Base-by-base conservation (phyloP, 2,329 filamentous ascomycete species). In the Penicillium sp. region DNA sequence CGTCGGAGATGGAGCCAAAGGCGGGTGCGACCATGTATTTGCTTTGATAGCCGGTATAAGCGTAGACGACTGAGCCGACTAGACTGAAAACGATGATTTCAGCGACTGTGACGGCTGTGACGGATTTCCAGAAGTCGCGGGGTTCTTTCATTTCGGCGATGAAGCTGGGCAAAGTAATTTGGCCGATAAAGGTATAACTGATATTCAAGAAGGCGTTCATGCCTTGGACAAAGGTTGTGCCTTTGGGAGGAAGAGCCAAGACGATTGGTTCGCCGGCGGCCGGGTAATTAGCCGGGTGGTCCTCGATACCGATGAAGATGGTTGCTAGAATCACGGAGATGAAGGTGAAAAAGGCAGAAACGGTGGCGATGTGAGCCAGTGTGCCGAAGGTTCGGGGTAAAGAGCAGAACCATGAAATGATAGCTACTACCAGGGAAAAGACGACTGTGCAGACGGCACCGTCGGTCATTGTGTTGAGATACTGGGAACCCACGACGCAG, bases 181-280 rank as follows among this genome's bases (percentile, higher is more conserved):
- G 92, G 0, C 92, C 92, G 61, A 97, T 96, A 68, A 97, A 96
- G 0, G 92, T 96, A 70, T 96, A 97, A 74, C 87, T 90, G 68
- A 97, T 97, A 74, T 97, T 97, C 70, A 97, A 81, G 73, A 96
- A 96, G 0, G 92, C 92, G 46, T 86, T 91, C 80, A 96, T 87
- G 18, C 87, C 91, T 2, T 81, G 78, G 3, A 96, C 89, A 61
- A 95, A 96, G 0, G 88, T 89, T 0, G 90, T 95, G 15, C 86
- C 84, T 2, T 78, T 71, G 2, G 85, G 73, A 0, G 91, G 89
- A 17, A 92, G 68, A 0, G 84, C 84, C 0, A 85, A 84, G 5
- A 94, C 86, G 7, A 83, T 79, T 0, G 88, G 87, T 5, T 84
- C 80, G 1, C 90, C 90, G 5, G 70, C 70, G 3, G 76, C 75